Conservation (phyloP, 352 stramenopile genomes). For the Plasmopara halstedii region DNA sequence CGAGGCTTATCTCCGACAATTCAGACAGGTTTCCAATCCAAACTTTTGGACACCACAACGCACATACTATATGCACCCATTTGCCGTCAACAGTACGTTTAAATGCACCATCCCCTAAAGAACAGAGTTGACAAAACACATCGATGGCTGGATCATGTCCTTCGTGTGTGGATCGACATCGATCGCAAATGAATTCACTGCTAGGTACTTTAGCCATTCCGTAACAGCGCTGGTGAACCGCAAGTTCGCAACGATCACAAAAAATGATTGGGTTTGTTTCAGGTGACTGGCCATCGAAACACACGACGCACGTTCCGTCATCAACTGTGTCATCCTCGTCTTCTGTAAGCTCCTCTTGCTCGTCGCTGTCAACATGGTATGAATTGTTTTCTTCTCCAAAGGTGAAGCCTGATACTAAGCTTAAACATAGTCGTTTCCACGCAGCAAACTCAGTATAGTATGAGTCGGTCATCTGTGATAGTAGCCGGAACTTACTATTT, state of each 20-base stretch:
- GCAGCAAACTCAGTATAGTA: slow-evolving; percentile 70
- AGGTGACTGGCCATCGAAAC: slow-evolving; percentile 82
- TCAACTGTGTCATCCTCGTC: slow-evolving; percentile 55
- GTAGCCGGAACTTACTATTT: slow-evolving; percentile 18
- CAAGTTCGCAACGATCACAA: slow-evolving; percentile 83
- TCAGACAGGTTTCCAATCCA: slow-evolving; percentile 79
- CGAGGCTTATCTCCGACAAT: slow-evolving; percentile 70
- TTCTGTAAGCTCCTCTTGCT: slow-evolving; percentile 17
- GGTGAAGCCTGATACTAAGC: slow-evolving; percentile 54
- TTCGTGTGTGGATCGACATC: slow-evolving; percentile 55
- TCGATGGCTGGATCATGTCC: slow-evolving; percentile 36
- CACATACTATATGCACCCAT: slow-evolving; percentile 86
- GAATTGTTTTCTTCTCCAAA: slow-evolving; percentile 8
- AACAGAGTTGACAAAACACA: slow-evolving; percentile 83
- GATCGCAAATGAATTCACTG: slow-evolving; percentile 86
- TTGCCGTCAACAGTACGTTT: slow-evolving; percentile 81
- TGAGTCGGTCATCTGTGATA: slow-evolving; percentile 37
- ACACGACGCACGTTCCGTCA: slow-evolving; percentile 84
- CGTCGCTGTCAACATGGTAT: slow-evolving; percentile 7
- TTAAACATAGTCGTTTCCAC: slow-evolving; percentile 73
- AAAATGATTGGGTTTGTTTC: slow-evolving; percentile 88
- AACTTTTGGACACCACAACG: slow-evolving; percentile 83
- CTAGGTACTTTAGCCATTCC: slow-evolving; percentile 74
- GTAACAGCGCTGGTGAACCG: slow-evolving; percentile 87
- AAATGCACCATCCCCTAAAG: slow-evolving; percentile 76